Conservation (phyloP, 768 basidiomycete genomes). For the Mrakia blollopis region DNA sequence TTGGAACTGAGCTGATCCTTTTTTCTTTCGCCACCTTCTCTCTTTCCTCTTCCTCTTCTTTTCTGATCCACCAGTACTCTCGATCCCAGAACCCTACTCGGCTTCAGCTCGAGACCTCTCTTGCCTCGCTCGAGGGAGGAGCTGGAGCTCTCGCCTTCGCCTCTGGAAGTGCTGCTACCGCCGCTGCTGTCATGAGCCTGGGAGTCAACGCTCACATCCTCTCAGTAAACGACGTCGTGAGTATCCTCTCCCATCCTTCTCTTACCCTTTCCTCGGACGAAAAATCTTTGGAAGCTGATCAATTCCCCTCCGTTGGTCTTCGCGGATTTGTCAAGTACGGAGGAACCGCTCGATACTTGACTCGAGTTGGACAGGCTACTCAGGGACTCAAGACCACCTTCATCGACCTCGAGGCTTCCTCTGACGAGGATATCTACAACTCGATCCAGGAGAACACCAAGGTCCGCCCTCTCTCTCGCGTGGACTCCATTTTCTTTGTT, state of each 20-base stretch:
- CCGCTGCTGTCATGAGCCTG: conserved; percentile 18
- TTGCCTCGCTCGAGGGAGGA: conserved; percentile 79
- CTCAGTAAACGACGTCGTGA: conserved; percentile 15
- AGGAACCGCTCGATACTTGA: conserved; percentile 13
- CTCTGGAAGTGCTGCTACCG: conserved; percentile 67
- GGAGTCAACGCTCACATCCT: conserved; percentile 22
- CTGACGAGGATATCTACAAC: conserved; percentile 60
- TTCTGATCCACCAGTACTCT: conserved; percentile 61
- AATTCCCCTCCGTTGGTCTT: background rate
- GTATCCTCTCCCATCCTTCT: background rate
- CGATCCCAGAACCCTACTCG: conserved; percentile 86
- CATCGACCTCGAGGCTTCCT: conserved; percentile 67
- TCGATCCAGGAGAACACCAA: conserved; percentile 74
- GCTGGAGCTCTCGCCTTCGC: conserved; percentile 70
- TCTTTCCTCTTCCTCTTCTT: background rate
- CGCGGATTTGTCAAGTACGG: background rate
- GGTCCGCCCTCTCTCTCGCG: conserved; percentile 49
- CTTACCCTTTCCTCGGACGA: background rate
- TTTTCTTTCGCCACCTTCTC: background rate
- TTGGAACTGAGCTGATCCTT: background rate
- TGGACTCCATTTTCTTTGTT: background rate
- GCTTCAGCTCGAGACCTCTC: conserved; percentile 65
- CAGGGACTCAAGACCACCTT: conserved; percentile 54
- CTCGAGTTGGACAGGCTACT: background rate
- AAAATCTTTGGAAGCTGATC: background rate